These are phyloP conservation scores for Coemansia sp. DNA, from an alignment of 192 early-diverging fungal species.

Conservation along the genomic window DNA sequence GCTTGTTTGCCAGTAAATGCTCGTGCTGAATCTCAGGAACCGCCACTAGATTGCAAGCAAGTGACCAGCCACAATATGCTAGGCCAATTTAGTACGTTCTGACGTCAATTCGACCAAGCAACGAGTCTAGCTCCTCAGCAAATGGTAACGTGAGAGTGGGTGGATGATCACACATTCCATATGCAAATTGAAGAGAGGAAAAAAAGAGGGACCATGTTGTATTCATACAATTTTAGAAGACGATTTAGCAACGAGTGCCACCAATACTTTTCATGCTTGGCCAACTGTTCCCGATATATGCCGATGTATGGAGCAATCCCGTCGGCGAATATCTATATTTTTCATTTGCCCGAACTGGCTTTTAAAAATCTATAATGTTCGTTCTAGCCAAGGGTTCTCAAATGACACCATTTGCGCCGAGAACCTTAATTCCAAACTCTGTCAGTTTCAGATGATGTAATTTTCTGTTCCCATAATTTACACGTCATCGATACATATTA, in stretches of 20 bases:
- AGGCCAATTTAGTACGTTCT: neutral
- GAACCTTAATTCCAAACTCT: neutral
- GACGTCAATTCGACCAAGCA: neutral
- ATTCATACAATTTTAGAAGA: neutral
- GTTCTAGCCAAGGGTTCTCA: neutral
- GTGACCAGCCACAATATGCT: slow-evolving; percentile 1
- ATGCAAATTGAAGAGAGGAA: neutral
- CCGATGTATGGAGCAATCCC: neutral
- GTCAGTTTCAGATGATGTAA: neutral
- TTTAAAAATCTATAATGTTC: neutral
- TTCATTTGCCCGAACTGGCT: neutral
- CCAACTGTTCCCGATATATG: neutral
- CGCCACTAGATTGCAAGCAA: neutral
- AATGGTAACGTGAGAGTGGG: neutral
- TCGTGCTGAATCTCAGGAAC: neutral
- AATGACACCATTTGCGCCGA: neutral
- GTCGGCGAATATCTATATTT: neutral
- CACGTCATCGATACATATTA: neutral
- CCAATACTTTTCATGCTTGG: neutral
- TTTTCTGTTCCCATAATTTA: neutral
- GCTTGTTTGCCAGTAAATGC: neutral
- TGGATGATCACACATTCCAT: neutral
- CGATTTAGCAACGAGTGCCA: slow-evolving; percentile 2
- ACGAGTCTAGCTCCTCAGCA: neutral
- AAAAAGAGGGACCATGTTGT: neutral